Conservation (phyloP, 345 rosid genomes). For the Microthlaspi erraticum region DNA sequence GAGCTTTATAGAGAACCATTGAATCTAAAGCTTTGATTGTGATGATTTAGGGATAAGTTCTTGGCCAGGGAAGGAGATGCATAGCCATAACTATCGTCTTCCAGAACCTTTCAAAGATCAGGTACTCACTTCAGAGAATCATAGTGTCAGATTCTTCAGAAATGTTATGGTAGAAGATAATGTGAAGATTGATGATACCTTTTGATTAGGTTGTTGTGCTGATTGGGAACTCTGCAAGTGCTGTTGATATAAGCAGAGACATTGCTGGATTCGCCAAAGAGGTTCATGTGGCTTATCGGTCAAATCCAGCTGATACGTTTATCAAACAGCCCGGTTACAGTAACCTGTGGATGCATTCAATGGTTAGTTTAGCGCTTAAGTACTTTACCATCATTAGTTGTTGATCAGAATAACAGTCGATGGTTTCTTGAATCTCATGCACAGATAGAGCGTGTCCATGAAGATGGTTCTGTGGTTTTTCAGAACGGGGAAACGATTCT, state of each 20-base stretch:
- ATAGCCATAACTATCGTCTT: conserved; percentile 82
- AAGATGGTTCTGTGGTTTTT: conserved; percentile 72
- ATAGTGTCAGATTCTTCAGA: neutral
- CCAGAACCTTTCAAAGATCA: conserved; percentile 68
- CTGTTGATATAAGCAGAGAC: conserved; percentile 75
- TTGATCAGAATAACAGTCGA: too few species aligned
- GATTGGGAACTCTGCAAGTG: conserved; percentile 76
- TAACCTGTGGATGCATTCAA: conserved; percentile 79
- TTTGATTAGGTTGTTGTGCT: conserved; percentile 63
- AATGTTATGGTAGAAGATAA: neutral
- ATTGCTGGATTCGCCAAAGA: conserved; percentile 73
- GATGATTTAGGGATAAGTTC: conserved; percentile 57
- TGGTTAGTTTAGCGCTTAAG: conserved; percentile 53
- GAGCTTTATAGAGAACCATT: too few species aligned
- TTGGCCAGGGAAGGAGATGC: conserved; percentile 94
- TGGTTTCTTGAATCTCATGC: conserved; percentile 35
- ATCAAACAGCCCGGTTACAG: conserved; percentile 51
- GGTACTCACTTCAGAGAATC: conserved; percentile 46
- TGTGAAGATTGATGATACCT: conserved; percentile 5
- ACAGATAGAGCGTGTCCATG: conserved; percentile 64
- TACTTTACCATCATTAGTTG: conserved; percentile 3
- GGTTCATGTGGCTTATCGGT: conserved; percentile 75
- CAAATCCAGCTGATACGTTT: conserved; percentile 53
- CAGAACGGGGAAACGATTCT: conserved; percentile 52
- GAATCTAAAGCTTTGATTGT: neutral